A percentile compares a stretch with the other conserved stretches of the same genome.
Conservation (phyloP, 1,284 basidiomycete genomes). For the Ceratobasidium sp. region DNA sequence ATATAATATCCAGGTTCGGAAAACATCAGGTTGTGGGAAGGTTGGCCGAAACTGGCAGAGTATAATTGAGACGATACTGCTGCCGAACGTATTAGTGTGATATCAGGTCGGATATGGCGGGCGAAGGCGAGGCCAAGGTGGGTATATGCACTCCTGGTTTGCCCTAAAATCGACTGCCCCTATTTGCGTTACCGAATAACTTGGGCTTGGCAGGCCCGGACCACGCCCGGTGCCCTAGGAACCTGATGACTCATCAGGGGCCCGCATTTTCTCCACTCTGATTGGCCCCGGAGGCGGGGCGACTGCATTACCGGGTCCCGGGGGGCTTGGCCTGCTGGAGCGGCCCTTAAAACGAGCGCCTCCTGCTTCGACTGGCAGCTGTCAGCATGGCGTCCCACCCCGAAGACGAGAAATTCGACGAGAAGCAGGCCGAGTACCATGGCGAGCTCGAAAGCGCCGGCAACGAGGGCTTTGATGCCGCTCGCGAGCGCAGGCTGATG, state of each 20-base stretch:
- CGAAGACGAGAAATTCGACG: slow-evolving; percentile 27
- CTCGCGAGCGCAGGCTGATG: slow-evolving; percentile 17
- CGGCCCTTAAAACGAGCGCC: neutral
- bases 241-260: slow-evolving; percentile 9
- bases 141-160: slow-evolving; percentile 21
- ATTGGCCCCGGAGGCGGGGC: slow-evolving; percentile 20
- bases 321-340: slow-evolving; percentile 25
- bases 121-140: neutral
- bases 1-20: no score
- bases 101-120: neutral
- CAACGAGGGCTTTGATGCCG: slow-evolving; percentile 27
- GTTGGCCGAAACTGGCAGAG: no score
- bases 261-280: slow-evolving; percentile 14
- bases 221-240: slow-evolving; percentile 11
- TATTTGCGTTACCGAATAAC: no score
- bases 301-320: neutral
- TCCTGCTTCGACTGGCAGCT: slow-evolving; percentile 3
- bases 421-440: slow-evolving; percentile 38
- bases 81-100: no score
- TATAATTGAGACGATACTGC: no score
- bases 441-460: neutral
- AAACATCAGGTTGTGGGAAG: no score
- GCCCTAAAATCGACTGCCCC: neutral
- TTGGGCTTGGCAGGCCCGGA: neutral
- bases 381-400: slow-evolving; percentile 18